Percentiles rank a stretch among this genome's conserved stretches.
phyloP scores from a whole-genome alignment of 306 rosid genomes.

The Sphenostylis stenocarpa region DNA sequence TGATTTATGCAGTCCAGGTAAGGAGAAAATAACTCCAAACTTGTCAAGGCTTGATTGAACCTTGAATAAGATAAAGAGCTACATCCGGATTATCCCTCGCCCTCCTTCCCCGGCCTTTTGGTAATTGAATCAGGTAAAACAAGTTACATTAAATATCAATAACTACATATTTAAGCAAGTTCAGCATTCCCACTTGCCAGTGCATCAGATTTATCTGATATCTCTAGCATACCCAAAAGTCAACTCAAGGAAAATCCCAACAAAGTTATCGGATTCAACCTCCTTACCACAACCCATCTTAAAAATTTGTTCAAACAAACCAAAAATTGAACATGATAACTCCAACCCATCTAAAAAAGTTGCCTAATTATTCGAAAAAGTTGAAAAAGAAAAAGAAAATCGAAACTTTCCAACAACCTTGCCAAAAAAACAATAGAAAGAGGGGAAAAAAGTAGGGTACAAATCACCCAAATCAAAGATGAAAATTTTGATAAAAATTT shows the following conservation, averaged over 20 bases:
- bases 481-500: conserved; percentile 1
- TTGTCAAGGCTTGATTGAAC: not conserved
- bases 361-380: not conserved
- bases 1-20: not conserved
- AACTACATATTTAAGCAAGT: conserved; percentile 28
- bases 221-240: conserved; percentile 11
- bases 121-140: conserved; percentile 5
- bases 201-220: not conserved
- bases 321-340: not conserved
- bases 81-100: not conserved
- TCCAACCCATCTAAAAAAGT: not conserved
- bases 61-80: not conserved
- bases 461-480: conserved; percentile 12
- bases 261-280: conserved; percentile 5
- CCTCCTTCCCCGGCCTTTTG: not conserved
- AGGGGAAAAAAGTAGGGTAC: not conserved
- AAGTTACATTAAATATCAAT: conserved; percentile 6
- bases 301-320: not conserved
- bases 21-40: not conserved
- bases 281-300: conserved; percentile 2
- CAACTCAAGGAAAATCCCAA: conserved; percentile 31
- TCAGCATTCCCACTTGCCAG: conserved; percentile 13
- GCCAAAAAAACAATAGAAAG: not conserved
- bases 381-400: conserved; percentile 43
- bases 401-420: not conserved